A percentile compares a stretch with the other conserved stretches of the same genome.
Conservation (phyloP, 805 yeast species). For the Pichia phayaonensis region DNA sequence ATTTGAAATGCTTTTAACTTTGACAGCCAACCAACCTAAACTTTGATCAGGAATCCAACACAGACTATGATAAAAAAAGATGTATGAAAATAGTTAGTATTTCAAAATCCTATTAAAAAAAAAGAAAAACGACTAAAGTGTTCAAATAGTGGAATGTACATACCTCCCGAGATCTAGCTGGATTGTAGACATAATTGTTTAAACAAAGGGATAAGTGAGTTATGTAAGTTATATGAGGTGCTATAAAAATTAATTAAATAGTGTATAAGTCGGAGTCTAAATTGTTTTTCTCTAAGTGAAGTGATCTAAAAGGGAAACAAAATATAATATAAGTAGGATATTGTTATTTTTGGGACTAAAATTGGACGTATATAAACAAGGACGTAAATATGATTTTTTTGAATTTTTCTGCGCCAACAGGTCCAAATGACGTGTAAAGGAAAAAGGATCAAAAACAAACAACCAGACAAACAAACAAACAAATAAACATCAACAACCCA, state of each 20-base stretch:
- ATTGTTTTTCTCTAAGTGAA: background rate
- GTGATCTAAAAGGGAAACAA: background rate
- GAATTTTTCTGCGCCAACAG: background rate
- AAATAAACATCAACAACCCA: background rate
- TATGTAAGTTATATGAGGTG: background rate
- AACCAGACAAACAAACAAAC: background rate
- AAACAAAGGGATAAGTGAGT: background rate
- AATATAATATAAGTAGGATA: background rate
- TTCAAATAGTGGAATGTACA: background rate
- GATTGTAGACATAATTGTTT: conserved; percentile 3
- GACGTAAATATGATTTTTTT: too few relatives aligned
- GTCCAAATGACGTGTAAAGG: background rate
- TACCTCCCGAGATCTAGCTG: conserved; percentile 10
- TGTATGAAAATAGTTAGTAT: background rate
- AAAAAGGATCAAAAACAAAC: background rate
- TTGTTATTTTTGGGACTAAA: background rate
- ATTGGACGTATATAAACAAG: background rate
- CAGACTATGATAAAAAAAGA: conserved; percentile 33
- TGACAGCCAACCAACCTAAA: conserved; percentile 71
- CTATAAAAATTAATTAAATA: background rate
- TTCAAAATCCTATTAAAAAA: background rate
- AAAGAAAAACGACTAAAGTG: background rate
- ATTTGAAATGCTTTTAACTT: conserved; percentile 39
- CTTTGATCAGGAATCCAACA: conserved; percentile 77
- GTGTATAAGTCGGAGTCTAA: background rate